These are phyloP conservation scores for Rhytidiadelphus loreus DNA, from an alignment of 225 moss, liverwort and hornwort species.

Conservation along the genomic window DNA sequence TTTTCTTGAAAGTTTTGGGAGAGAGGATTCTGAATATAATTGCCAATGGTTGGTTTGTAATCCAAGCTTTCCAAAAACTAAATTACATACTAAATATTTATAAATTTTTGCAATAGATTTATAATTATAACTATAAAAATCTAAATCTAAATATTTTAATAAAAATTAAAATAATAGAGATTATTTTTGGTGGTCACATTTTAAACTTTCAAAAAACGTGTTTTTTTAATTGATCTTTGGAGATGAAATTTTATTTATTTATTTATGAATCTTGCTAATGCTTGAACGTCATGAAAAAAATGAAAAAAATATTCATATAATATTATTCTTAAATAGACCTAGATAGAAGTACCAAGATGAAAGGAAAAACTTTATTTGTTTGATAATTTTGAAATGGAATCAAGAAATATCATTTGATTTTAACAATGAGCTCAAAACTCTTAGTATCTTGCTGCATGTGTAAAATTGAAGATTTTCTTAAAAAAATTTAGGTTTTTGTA, in stretches of 20 bases:
- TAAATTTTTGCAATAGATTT: neutral
- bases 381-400: no score
- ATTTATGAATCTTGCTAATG: neutral
- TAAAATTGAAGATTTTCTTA: no score
- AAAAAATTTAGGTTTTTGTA: no score
- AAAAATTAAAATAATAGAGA: neutral
- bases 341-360: no score
- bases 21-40: neutral
- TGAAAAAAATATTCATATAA: no score
- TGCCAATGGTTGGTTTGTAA: accelerated
- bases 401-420: no score
- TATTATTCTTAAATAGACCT: no score
- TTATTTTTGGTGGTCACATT: neutral
- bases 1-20: neutral
- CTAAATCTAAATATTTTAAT: neutral
- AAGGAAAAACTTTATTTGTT: no score
- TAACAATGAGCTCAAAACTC: no score
- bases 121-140: neutral
- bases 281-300: no score
- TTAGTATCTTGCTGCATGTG: no score
- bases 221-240: neutral
- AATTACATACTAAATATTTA: neutral
- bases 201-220: accelerated
- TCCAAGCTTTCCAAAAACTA: neutral
- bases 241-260: neutral